Evolutionary conservation across 1,284 basidiomycete species (phyloP).

Genomic region (Chiua sp.): DNA sequence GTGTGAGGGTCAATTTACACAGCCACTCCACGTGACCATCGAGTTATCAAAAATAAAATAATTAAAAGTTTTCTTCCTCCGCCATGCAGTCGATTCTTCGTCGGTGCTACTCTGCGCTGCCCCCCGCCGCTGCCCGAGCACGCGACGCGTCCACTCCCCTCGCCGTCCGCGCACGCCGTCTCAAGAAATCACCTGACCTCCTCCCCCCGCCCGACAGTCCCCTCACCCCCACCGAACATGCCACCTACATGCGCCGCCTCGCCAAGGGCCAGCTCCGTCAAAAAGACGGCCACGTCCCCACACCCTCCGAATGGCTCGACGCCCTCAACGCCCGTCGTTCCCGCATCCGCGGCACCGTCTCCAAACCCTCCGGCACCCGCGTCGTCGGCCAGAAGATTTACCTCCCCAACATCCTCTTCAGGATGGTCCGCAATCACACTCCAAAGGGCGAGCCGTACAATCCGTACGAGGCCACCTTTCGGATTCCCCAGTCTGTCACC

Average conservation of each 20-base stretch:
- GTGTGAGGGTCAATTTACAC: too few relatives aligned
- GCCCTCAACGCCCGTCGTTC: conserved; percentile 59
- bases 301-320: conserved; percentile 62
- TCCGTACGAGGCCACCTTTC: conserved; percentile 94
- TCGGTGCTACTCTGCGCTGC: conserved; percentile 54
- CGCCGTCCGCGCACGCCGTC: conserved; percentile 72
- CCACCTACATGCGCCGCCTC: conserved; percentile 60
- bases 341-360: conserved; percentile 67
- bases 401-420: conserved; percentile 87
- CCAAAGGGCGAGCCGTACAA: conserved; percentile 84
- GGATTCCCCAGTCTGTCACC: conserved; percentile 84
- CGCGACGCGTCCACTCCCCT: conserved; percentile 71
- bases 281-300: conserved; percentile 45
- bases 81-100: conserved; percentile 41
- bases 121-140: conserved; percentile 55
- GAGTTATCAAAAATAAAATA: too few relatives aligned
- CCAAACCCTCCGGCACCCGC: conserved; percentile 45
- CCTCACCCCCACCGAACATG: conserved; percentile 66
- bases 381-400: conserved; percentile 85
- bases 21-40: too few relatives aligned
- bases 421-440: conserved; percentile 86
- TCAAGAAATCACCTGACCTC: conserved; percentile 47
- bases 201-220: conserved; percentile 51
- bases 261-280: conserved; percentile 56
- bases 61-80: too few relatives aligned